These are phyloP conservation scores for Wickerhamomyces xylosicus DNA, from an alignment of 805 yeast species.

Conservation along the genomic window DNA sequence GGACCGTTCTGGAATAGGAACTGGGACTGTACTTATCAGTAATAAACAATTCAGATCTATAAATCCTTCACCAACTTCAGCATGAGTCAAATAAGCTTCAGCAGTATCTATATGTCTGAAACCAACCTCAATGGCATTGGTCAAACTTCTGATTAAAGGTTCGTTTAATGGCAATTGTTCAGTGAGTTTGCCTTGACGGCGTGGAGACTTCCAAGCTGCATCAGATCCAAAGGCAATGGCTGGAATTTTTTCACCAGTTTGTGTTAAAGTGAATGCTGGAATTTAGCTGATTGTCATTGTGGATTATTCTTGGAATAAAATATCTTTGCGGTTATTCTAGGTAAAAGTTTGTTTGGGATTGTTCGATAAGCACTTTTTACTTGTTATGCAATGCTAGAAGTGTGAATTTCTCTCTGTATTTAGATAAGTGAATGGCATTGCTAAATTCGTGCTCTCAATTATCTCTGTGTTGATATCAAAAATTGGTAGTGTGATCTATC, in stretches of 20 bases:
- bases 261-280: conserved; percentile 15
- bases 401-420: too few relatives aligned
- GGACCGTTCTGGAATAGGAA: conserved; percentile 23
- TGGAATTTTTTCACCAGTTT: conserved; percentile 33
- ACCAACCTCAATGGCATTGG: conserved; percentile 33
- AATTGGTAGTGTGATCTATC: too few relatives aligned
- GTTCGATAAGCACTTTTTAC: too few relatives aligned
- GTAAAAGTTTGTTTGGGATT: too few relatives aligned
- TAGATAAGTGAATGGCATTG: too few relatives aligned
- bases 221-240: conserved; percentile 36
- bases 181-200: conserved; percentile 17
- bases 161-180: conserved; percentile 21
- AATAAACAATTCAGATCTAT: conserved; percentile 38
- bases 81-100: conserved; percentile 47
- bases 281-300: too few relatives aligned
- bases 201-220: conserved; percentile 27
- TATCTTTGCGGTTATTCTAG: too few relatives aligned
- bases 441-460: too few relatives aligned
- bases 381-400: too few relatives aligned
- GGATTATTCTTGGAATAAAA: too few relatives aligned
- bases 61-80: conserved; percentile 44
- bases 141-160: conserved; percentile 8
- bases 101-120: conserved; percentile 59
- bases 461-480: too few relatives aligned
- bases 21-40: conserved; percentile 45